These are phyloP conservation scores for Sugiyamaella sp. DNA, from an alignment of 1,139 yeast species.

Conservation along the genomic window DNA sequence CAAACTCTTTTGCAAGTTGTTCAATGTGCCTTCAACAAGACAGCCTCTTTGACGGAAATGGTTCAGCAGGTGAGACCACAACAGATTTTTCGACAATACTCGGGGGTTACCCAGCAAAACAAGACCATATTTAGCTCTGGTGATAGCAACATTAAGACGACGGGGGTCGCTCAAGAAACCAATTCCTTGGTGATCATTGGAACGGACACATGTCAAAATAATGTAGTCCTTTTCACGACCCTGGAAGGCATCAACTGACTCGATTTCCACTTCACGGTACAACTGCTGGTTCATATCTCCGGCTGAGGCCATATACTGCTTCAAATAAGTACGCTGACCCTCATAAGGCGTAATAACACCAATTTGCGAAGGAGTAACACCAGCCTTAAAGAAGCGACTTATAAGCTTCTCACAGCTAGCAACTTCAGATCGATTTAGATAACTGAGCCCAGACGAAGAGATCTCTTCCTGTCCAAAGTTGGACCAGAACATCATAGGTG, in stretches of 20 bases:
- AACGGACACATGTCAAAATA: slow-evolving; percentile 87
- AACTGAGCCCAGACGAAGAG: slow-evolving; percentile 82
- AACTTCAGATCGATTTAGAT: slow-evolving; percentile 85
- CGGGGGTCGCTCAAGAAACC: slow-evolving; percentile 91
- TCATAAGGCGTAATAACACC: slow-evolving; percentile 95
- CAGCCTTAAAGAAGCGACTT: slow-evolving; percentile 73
- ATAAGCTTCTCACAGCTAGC: slow-evolving; percentile 84
- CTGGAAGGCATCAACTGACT: slow-evolving; percentile 94
- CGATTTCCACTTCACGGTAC: slow-evolving; percentile 78
- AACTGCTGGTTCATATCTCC: slow-evolving; percentile 65
- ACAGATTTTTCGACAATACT: slow-evolving; percentile 65
- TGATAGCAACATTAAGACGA: slow-evolving; percentile 88
- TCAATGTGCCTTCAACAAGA: slow-evolving; percentile 90
- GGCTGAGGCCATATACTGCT: slow-evolving; percentile 76
- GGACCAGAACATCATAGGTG: slow-evolving; percentile 96
- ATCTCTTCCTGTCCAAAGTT: slow-evolving; percentile 89
- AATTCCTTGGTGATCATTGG: slow-evolving; percentile 78
- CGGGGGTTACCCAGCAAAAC: slow-evolving; percentile 84
- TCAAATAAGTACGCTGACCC: slow-evolving; percentile 85
- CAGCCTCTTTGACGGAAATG: slow-evolving; percentile 86
- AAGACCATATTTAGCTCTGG: slow-evolving; percentile 87
- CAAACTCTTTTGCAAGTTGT: slow-evolving; percentile 71
- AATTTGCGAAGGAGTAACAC: slow-evolving; percentile 79
- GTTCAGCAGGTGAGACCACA: slow-evolving; percentile 79
- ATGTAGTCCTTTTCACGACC: slow-evolving; percentile 94